phyloP scores from a whole-genome alignment of 768 basidiomycete genomes.

The Leccinellum luteum region DNA sequence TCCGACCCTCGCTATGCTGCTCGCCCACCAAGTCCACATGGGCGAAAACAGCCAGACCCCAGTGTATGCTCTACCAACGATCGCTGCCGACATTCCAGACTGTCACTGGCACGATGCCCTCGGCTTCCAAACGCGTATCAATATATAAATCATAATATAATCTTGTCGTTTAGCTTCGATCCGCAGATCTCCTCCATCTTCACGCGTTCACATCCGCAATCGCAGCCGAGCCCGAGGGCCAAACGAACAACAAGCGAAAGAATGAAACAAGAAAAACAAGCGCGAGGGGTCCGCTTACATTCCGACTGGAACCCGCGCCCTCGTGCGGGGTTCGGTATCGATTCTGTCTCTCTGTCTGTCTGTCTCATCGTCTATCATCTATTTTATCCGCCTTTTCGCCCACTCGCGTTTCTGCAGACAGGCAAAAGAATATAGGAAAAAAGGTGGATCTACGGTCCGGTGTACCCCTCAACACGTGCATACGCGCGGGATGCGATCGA shows the following conservation, averaged over 20 bases:
- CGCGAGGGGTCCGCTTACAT: not conserved
- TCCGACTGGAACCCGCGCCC: not conserved
- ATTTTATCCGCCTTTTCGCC: not conserved
- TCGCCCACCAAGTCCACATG: too few species aligned
- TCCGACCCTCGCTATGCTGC: not conserved
- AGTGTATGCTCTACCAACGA: not conserved
- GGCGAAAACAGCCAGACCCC: not conserved
- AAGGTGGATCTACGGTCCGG: not conserved
- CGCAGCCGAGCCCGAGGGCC: too few species aligned
- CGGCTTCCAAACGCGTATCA: not conserved
- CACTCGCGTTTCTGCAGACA: not conserved
- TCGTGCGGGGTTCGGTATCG: not conserved
- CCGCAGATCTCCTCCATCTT: too few species aligned
- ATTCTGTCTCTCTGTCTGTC: not conserved
- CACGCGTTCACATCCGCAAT: not conserved
- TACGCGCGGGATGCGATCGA: not conserved
- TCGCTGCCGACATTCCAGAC: too few species aligned
- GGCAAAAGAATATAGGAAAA: not conserved
- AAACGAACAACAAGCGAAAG: not conserved
- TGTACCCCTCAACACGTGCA: too few species aligned
- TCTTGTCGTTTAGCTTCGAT: not conserved
- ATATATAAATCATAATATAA: not conserved
- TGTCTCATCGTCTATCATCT: not conserved
- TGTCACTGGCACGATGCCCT: not conserved
- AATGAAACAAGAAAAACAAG: not conserved